Evolutionary conservation across 768 basidiomycete species (phyloP).

Genomic region (Fistulinella prunicolor): DNA sequence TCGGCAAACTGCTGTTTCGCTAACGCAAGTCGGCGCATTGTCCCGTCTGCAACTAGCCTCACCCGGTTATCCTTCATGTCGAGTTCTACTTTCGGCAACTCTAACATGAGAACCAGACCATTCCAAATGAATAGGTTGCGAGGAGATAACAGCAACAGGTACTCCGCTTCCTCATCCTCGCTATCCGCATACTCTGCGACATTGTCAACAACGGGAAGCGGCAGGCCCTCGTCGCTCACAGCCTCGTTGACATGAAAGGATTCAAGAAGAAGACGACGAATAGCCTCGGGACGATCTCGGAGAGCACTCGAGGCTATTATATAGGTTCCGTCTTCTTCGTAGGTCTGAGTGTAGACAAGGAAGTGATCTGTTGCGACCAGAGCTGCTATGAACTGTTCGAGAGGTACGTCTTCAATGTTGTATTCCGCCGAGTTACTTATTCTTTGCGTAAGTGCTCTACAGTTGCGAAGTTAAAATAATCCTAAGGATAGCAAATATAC

Average conservation of each 20-base stretch:
- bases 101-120: slow-evolving; percentile 77
- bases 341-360: slow-evolving; percentile 84
- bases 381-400: slow-evolving; percentile 76
- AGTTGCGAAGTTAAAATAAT: slow-evolving; percentile 5
- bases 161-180: slow-evolving; percentile 60
- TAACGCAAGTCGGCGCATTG: slow-evolving; percentile 65
- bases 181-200: slow-evolving; percentile 40
- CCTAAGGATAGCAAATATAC: background rate
- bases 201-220: slow-evolving; percentile 40
- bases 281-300: slow-evolving; percentile 69
- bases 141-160: slow-evolving; percentile 85
- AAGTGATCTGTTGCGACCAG: slow-evolving; percentile 87
- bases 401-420: slow-evolving; percentile 64
- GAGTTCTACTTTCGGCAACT: slow-evolving; percentile 73
- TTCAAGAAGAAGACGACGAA: slow-evolving; percentile 77
- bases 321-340: slow-evolving; percentile 90
- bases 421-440: slow-evolving; percentile 96
- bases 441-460: slow-evolving; percentile 71
- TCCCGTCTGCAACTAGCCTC: slow-evolving; percentile 89
- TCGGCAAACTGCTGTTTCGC: slow-evolving; percentile 79
- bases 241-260: slow-evolving; percentile 78
- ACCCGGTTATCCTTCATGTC: slow-evolving; percentile 85
- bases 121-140: slow-evolving; percentile 88
- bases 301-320: slow-evolving; percentile 80
- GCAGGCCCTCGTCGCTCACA: slow-evolving; percentile 46